Percentiles rank a stretch among this genome's conserved stretches.
Conservation (phyloP, 257 asterid genomes). For the Anisodus tanguticus region DNA sequence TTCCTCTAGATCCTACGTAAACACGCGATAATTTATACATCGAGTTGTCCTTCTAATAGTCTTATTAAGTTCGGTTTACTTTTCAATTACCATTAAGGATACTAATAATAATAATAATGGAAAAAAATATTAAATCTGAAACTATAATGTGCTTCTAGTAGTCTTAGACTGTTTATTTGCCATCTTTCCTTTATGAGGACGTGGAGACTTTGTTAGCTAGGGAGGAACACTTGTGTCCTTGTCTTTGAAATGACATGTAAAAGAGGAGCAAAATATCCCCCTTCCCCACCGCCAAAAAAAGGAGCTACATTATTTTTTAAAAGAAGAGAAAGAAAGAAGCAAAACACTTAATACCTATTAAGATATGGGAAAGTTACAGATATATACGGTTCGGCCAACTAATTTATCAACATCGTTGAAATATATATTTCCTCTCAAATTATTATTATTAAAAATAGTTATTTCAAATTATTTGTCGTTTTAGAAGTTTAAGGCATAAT, state of each 20-base stretch:
- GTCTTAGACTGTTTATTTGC: not conserved
- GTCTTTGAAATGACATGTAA: not conserved
- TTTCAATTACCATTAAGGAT: not conserved
- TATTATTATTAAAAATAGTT: no score
- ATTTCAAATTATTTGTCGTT: no score
- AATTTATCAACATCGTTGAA: no score
- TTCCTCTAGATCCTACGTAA: no score
- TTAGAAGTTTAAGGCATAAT: no score
- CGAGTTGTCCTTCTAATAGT: not conserved
- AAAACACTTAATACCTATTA: no score
- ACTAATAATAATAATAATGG: no score
- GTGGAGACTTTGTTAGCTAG: not conserved
- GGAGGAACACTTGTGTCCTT: not conserved
- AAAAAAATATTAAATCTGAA: not conserved
- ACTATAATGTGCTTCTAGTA: not conserved
- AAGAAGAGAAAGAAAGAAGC: not conserved
- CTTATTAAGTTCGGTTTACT: not conserved
- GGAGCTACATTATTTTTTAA: no score
- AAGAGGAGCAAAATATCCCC: not conserved
- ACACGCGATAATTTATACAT: not conserved
- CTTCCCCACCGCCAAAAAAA: no score
- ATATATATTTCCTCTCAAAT: no score
- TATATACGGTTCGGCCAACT: no score
- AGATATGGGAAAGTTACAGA: not conserved
- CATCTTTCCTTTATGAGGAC: not conserved